A percentile compares a stretch with the other conserved stretches of the same genome.
Conservation (phyloP, 495 filamentous ascomycete species). For the Durotheca rogersii region DNA sequence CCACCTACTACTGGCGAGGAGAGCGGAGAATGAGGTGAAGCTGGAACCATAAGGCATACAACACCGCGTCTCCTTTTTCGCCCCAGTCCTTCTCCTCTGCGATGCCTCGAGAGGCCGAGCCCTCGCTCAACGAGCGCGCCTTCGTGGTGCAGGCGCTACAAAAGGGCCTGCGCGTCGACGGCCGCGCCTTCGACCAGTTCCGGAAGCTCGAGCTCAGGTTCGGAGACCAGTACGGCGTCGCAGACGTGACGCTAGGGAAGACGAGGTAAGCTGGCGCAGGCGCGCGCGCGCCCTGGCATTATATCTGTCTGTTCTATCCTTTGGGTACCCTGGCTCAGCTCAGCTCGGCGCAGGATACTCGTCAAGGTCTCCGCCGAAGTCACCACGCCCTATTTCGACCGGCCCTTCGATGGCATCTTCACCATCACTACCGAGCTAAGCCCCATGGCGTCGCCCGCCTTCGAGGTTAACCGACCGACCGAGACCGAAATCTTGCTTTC, state of each 20-base stretch:
- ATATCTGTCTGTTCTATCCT: neutral
- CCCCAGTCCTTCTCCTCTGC: conserved; percentile 8
- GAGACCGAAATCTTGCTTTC: conserved; percentile 82
- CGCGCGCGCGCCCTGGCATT: no score
- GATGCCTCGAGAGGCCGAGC: conserved; percentile 89
- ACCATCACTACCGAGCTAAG: conserved; percentile 85
- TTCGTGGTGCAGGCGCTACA: conserved; percentile 75
- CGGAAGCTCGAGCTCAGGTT: conserved; percentile 76
- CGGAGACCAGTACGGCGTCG: conserved; percentile 87
- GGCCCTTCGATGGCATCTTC: conserved; percentile 93
- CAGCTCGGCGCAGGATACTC: conserved; percentile 69
- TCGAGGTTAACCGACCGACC: conserved; percentile 80
- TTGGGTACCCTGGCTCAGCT: neutral
- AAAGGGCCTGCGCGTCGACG: conserved; percentile 78
- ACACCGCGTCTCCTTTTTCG: conserved; percentile 1
- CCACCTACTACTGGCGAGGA: conserved; percentile 8
- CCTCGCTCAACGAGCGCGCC: conserved; percentile 73
- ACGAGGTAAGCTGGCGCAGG: no score
- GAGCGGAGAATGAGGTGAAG: conserved; percentile 23
- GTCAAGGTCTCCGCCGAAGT: conserved; percentile 87
- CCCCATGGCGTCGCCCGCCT: conserved; percentile 88
- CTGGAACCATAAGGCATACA: conserved; percentile 7
- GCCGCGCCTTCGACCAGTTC: conserved; percentile 74
- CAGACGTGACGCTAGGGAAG: conserved; percentile 85
- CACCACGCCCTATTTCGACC: conserved; percentile 76